Evolutionary conservation across 768 basidiomycete species (phyloP).

Genomic region (Gymnopilus junonius): DNA sequence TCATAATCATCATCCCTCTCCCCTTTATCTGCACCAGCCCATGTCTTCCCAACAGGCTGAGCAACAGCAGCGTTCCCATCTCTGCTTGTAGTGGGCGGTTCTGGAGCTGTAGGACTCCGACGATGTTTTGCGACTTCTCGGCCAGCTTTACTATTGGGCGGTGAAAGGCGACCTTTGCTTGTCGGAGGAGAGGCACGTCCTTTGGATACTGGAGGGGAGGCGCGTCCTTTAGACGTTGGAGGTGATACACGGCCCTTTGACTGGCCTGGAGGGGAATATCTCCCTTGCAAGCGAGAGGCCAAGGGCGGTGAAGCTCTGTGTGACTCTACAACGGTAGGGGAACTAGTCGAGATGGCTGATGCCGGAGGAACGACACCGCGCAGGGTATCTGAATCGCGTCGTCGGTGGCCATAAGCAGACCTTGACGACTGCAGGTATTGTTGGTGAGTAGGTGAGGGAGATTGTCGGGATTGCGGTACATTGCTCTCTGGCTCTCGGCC

Average conservation of each 20-base stretch:
- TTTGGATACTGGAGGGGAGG: constrained; percentile 25
- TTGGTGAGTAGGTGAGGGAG: constrained; percentile 51
- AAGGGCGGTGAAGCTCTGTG: constrained; percentile 23
- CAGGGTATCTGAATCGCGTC: constrained; percentile 79
- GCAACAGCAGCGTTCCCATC: constrained; percentile 17
- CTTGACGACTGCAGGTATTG: constrained; percentile 26
- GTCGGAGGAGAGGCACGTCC: constrained; percentile 28
- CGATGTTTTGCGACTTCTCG: constrained; percentile 51
- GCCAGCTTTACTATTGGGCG: constrained; percentile 28
- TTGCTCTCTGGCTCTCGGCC: constrained; percentile 24
- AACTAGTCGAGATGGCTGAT: constrained; percentile 33
- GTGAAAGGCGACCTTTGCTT: constrained; percentile 33
- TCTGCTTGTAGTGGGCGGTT: constrained; percentile 45
- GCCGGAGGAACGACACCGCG: constrained; percentile 47
- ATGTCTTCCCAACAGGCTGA: constrained; percentile 42
- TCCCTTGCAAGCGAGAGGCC: constrained; percentile 20
- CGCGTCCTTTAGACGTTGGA: constrained; percentile 27
- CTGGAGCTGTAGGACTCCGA: constrained; percentile 74
- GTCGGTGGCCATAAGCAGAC: constrained; percentile 52
- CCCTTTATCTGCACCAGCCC: constrained; percentile 40
- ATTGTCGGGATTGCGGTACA: constrained; percentile 45
- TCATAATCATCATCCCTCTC: constrained; percentile 45
- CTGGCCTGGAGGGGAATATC: constrained; percentile 31
- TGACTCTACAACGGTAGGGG: constrained; percentile 60
- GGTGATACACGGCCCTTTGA: constrained; percentile 22